These are phyloP conservation scores for Apiospora phragmitis DNA, from an alignment of 2,329 filamentous ascomycete genomes.

Conservation along the genomic window DNA sequence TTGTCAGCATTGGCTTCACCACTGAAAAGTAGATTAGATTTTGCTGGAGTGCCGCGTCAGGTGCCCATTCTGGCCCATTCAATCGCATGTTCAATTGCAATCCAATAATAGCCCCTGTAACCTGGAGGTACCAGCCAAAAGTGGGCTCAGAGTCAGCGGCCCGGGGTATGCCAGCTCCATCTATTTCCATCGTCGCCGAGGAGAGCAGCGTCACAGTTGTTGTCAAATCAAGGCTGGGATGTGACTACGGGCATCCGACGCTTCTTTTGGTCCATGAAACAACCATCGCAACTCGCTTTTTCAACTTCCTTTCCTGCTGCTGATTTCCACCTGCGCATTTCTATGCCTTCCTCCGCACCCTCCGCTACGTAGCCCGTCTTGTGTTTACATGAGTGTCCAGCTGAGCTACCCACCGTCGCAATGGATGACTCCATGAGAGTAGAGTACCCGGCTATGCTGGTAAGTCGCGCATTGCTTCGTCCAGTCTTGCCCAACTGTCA, in stretches of 20 bases:
- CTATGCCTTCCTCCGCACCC: not conserved
- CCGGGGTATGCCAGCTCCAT: not conserved
- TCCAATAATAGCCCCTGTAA: slow-evolving; percentile 1
- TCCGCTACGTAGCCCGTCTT: slow-evolving; percentile 1
- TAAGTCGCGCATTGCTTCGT: slow-evolving; percentile 49
- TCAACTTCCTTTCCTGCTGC: not conserved
- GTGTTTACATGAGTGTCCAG: slow-evolving; percentile 1
- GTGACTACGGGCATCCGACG: not conserved
- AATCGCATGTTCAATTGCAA: not conserved
- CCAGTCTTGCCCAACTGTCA: not conserved
- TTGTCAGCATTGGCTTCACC: not conserved
- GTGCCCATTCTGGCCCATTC: not conserved
- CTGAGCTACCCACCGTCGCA: slow-evolving; percentile 20
- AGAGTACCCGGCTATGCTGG: slow-evolving; percentile 94
- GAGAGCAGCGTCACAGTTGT: not conserved
- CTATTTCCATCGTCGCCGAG: slow-evolving; percentile 7
- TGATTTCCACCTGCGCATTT: not conserved
- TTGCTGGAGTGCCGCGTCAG: not conserved
- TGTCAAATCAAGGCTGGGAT: slow-evolving; percentile 1
- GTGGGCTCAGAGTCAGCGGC: not conserved
- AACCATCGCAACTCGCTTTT: not conserved
- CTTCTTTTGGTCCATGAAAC: not conserved
- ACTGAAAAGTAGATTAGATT: not conserved
- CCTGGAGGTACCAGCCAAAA: not conserved
- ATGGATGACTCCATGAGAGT: slow-evolving; percentile 80